phyloP scores from a whole-genome alignment of 768 basidiomycete species.

The Lyophyllum shimeji region DNA sequence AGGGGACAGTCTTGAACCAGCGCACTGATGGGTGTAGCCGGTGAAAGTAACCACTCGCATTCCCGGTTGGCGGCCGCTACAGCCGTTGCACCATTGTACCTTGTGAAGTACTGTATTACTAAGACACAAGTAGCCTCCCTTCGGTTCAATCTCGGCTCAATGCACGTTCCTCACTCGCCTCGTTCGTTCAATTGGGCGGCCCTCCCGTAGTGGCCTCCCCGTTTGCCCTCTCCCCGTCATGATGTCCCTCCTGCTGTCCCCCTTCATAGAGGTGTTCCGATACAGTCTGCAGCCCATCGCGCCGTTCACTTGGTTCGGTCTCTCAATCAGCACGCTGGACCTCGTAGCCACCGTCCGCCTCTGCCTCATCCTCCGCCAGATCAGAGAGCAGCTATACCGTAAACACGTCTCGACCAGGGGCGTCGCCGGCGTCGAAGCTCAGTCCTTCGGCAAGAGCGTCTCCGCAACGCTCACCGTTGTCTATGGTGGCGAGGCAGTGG shows the following conservation, averaged over 20 bases:
- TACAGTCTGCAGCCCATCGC: slow-evolving; percentile 57
- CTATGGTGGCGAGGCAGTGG: slow-evolving; percentile 76
- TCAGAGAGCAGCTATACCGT: slow-evolving; percentile 49
- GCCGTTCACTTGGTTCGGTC: slow-evolving; percentile 68
- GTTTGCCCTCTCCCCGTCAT: slow-evolving; percentile 5
- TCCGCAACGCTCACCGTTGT: slow-evolving; percentile 65
- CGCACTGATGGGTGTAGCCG: slow-evolving; percentile 69
- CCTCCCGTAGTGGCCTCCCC: not conserved
- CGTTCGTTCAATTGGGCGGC: not conserved
- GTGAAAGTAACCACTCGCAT: slow-evolving; percentile 69
- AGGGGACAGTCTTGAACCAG: slow-evolving; percentile 94
- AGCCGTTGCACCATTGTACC: slow-evolving; percentile 65
- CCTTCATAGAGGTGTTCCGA: slow-evolving; percentile 46
- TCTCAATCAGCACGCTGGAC: slow-evolving; percentile 62
- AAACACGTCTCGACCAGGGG: slow-evolving; percentile 45
- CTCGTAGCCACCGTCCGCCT: slow-evolving; percentile 66
- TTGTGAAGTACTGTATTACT: not conserved
- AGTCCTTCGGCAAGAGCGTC: slow-evolving; percentile 58
- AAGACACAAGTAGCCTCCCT: not conserved
- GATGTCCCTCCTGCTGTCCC: slow-evolving; percentile 35
- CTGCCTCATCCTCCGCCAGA: slow-evolving; percentile 66
- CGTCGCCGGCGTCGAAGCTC: slow-evolving; percentile 38
- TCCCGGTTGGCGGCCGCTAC: slow-evolving; percentile 81
- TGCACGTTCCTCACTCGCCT: not conserved
- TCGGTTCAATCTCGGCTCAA: not conserved